Base-by-base conservation (phyloP, 2,329 filamentous ascomycete genomes). In the Mariannaea sp. region DNA sequence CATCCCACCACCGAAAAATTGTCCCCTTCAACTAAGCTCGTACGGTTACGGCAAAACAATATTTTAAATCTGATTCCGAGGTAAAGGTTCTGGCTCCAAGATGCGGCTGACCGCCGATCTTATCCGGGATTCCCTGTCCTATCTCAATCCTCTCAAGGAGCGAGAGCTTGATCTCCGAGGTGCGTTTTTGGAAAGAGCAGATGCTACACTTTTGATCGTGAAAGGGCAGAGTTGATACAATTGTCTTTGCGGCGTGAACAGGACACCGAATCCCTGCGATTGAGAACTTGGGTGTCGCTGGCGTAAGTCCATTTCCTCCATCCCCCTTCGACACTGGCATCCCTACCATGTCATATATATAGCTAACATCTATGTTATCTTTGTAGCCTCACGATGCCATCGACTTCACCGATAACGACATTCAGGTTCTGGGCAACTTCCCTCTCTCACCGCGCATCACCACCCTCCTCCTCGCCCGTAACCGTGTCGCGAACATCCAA, bases 111-210 rank as follows among this genome's bases (percentile, higher is more conserved):
- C 93, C 60, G 87, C 90, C 65, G 94, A 97, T 75, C 86, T 97
- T 70, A 95, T 99, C 78, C 85, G 91, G 76, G 87, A 85, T 75
- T 96, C 94, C 71, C 88, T 96, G 65, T 97, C 93, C 74, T 99
- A 97, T 82, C 89, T 97, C 77, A 99, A 97, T 78, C 92, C 93
- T 73, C 84, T 99, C 75, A 96, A 94, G 79, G 94, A 99, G 83
- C 91, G 94, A 76, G 94, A 99, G 84, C 86, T 99, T 74, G 92
- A 97, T 81, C 90, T 99, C 69, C 87, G 94, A 96, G 94, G 94
- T 97, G 89, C 86, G 92, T 83, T 77, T n/a, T 85, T 60, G 89
- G 89, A 91, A 96, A 91, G 91, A 86, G 82, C 90, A 93, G 92
- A 94, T 96, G 85, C 91, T 96, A 90, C 90, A 92, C 85, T 84